These are phyloP conservation scores for Sporothrix globosa DNA, from an alignment of 2,329 filamentous ascomycete genomes.

Conservation along the genomic window DNA sequence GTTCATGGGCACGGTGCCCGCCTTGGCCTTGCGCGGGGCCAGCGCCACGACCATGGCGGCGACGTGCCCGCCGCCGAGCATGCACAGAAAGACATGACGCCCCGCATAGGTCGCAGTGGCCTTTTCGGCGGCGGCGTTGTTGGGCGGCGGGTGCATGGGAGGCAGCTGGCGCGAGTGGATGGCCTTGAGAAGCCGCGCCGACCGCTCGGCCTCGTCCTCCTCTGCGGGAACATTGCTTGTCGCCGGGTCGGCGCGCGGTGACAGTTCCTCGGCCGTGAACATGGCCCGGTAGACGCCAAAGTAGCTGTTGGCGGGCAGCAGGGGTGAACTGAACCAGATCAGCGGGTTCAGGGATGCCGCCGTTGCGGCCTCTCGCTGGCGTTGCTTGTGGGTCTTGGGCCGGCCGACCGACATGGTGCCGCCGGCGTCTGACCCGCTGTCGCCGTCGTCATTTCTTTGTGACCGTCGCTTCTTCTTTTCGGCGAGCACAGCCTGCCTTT, in stretches of 20 bases:
- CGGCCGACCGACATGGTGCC: slow-evolving; percentile 47
- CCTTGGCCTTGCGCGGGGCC: slow-evolving; percentile 75
- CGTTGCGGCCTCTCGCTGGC: slow-evolving; percentile 65
- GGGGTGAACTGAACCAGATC: slow-evolving; percentile 80
- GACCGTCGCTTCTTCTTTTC: slow-evolving; percentile 44
- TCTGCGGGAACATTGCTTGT: neutral
- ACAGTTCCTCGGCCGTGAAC: slow-evolving; percentile 72
- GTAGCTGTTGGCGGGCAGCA: slow-evolving; percentile 75
- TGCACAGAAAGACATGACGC: slow-evolving; percentile 92
- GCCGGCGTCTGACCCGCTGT: slow-evolving; percentile 52
- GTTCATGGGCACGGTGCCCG: slow-evolving; percentile 70
- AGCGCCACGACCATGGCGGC: slow-evolving; percentile 94
- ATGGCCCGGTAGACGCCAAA: slow-evolving; percentile 85
- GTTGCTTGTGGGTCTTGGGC: slow-evolving; percentile 39
- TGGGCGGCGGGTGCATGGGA: slow-evolving; percentile 59
- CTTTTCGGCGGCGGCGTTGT: slow-evolving; percentile 50
- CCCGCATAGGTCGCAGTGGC: slow-evolving; percentile 60
- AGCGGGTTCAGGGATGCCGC: slow-evolving; percentile 46
- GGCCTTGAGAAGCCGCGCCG: slow-evolving; percentile 59
- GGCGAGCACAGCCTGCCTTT: slow-evolving; percentile 77
- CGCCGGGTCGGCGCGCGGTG: neutral
- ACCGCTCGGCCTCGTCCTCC: slow-evolving; percentile 17
- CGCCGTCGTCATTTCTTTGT: slow-evolving; percentile 44
- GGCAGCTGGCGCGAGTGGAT: slow-evolving; percentile 77
- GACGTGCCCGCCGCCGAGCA: slow-evolving; percentile 98